Percentiles rank a stretch among this genome's conserved stretches.
phyloP scores from a whole-genome alignment of 305 asterid genomes.

The Andrographis paniculata region DNA sequence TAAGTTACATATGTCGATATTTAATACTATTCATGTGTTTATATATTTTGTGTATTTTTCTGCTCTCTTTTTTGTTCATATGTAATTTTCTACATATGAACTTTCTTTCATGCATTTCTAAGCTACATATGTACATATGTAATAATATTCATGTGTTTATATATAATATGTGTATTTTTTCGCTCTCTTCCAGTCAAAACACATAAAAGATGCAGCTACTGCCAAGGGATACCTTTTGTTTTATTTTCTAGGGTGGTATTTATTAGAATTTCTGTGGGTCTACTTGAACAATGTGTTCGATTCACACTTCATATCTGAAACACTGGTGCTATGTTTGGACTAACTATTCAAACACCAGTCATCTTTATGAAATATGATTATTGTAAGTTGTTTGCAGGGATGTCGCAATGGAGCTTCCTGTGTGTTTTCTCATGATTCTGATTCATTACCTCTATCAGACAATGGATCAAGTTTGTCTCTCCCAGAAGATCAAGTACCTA shows the following conservation, averaged over 20 bases:
- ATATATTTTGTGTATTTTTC: no score
- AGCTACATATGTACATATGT: no score
- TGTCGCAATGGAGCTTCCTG: conserved; percentile 79
- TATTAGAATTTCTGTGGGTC: not conserved
- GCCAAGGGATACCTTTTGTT: not conserved
- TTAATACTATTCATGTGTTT: no score
- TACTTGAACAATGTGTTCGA: not conserved
- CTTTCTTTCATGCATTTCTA: no score
- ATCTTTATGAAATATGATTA: conserved; percentile 8
- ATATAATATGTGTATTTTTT: not conserved
- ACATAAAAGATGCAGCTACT: not conserved
- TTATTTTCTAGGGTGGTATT: not conserved
- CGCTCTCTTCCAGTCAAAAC: not conserved
- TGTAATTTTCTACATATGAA: no score
- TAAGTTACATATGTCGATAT: not conserved
- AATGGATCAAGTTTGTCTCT: conserved; percentile 29
- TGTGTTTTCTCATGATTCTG: conserved; percentile 64
- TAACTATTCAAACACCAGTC: not conserved
- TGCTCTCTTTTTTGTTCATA: no score
- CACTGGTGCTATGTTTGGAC: conserved; percentile 1
- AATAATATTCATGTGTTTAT: no score
- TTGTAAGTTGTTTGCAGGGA: conserved; percentile 48
- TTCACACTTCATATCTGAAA: not conserved
- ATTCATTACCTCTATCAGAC: conserved; percentile 24
- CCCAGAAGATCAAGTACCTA: conserved; percentile 39